phyloP scores from a whole-genome alignment of 108 stramenopile genomes.

The Nitzschia sp. region DNA sequence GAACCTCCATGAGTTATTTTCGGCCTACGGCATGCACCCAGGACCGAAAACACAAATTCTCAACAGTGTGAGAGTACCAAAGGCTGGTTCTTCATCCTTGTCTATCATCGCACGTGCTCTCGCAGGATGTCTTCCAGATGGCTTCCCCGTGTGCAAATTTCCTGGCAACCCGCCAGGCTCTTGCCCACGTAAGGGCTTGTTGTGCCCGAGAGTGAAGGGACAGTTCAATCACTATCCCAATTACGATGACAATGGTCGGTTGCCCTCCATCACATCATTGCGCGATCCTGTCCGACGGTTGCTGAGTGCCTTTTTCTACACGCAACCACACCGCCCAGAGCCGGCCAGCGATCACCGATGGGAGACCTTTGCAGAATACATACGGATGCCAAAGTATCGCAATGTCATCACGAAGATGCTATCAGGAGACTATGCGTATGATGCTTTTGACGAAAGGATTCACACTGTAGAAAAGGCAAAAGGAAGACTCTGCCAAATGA shows the following conservation, averaged over 20 bases:
- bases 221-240: slow-evolving; percentile 1
- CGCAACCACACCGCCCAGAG: slow-evolving; percentile 15
- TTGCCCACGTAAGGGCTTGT: not conserved
- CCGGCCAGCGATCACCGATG: slow-evolving; percentile 12
- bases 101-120: slow-evolving; percentile 8
- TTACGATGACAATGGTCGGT: slow-evolving; percentile 5
- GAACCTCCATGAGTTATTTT: not conserved
- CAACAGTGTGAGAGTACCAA: not conserved
- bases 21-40: not conserved
- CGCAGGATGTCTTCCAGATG: slow-evolving; percentile 10
- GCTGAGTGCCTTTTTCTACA: slow-evolving; percentile 28
- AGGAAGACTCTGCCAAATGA: slow-evolving; percentile 21
- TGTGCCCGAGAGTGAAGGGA: slow-evolving; percentile 6
- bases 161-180: slow-evolving; percentile 1
- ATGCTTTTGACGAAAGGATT: not conserved
- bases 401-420: slow-evolving; percentile 33
- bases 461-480: slow-evolving; percentile 28
- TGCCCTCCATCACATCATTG: slow-evolving; percentile 10
- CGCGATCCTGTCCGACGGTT: slow-evolving; percentile 13
- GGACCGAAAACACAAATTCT: not conserved
- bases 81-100: slow-evolving; percentile 6
- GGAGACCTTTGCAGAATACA: slow-evolving; percentile 18
- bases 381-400: slow-evolving; percentile 22
- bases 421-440: slow-evolving; percentile 12
- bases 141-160: slow-evolving; percentile 6